Conservation (phyloP, 2,329 filamentous ascomycete genomes). For the Talaromyces verruculosus region DNA sequence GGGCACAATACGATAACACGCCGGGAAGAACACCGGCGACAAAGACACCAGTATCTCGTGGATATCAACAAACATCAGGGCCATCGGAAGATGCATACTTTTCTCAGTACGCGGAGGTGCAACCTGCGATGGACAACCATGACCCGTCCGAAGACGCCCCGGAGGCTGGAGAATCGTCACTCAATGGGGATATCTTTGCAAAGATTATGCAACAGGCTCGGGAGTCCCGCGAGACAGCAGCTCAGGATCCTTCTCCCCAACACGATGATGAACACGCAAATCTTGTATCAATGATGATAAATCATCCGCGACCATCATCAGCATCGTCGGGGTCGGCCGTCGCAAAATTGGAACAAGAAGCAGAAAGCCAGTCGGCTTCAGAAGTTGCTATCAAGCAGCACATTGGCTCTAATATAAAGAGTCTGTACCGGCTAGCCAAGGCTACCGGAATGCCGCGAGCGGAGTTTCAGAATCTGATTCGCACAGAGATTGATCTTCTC, state of each 20-base stretch:
- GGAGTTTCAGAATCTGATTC: slow-evolving; percentile 62
- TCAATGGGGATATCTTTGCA: slow-evolving; percentile 54
- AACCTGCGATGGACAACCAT: slow-evolving; percentile 63
- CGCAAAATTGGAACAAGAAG: slow-evolving; percentile 56
- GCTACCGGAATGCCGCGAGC: slow-evolving; percentile 58
- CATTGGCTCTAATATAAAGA: slow-evolving; percentile 64
- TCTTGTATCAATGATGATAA: slow-evolving; percentile 33
- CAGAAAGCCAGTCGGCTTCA: slow-evolving; percentile 53
- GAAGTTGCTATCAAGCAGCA: slow-evolving; percentile 64
- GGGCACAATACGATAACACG: slow-evolving; percentile 61
- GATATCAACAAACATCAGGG: slow-evolving; percentile 30
- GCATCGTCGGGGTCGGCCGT: slow-evolving; percentile 51
- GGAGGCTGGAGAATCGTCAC: slow-evolving; percentile 51
- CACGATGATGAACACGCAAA: slow-evolving; percentile 25
- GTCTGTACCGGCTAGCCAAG: slow-evolving; percentile 60
- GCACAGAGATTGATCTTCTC: slow-evolving; percentile 59
- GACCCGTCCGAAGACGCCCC: slow-evolving; percentile 58
- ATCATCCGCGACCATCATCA: slow-evolving; percentile 46
- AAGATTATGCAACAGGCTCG: slow-evolving; percentile 36
- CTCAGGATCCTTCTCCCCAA: slow-evolving; percentile 24
- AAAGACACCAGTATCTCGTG: slow-evolving; percentile 37
- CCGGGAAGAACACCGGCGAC: slow-evolving; percentile 52
- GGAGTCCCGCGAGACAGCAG: slow-evolving; percentile 25
- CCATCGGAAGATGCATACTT: slow-evolving; percentile 61
- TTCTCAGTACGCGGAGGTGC: slow-evolving; percentile 61